Base-by-base conservation (phyloP, 2,329 filamentous ascomycete genomes). In the Colletotrichum aenigma region DNA sequence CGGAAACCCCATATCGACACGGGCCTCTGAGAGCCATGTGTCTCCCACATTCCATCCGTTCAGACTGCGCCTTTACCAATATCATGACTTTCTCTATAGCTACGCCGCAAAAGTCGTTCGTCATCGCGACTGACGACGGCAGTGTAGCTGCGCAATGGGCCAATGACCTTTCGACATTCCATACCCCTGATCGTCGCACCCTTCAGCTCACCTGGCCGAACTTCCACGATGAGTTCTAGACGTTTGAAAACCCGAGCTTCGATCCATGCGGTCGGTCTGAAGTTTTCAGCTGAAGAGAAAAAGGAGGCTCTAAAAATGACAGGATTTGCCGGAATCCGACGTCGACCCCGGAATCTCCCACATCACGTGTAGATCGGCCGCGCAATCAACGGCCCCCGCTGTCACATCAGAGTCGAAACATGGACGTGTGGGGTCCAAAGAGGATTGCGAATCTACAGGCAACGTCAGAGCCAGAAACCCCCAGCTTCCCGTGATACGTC, bases 361-460 rank as follows among this genome's bases (percentile, higher is more conserved):
- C 67, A 70, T 70, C 67, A 70, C 67, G 67, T 62, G 67, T 48
- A 70, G 67, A 61, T 70, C 56, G 67, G 67, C 67, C 67, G 67
- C 67, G 67, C 56, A 70, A 70, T 62, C 55, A 30, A 60, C 24
- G 64, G 43, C 21, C 55, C 55, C 56, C 26, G 21, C 24, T 62
- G 67, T 70, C 55, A 62, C 67, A 70, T 18, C 34, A 48, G 24
- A 43, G 67, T 62, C 56, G 56, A 70, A 62, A 70, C 55, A 61
- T 18, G 34, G 26, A 62, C n/a, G 24, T 70, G 67, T 52, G 67
- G 67, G 56, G 67, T 60, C 67, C 56, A 70, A 28, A 52, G 67
- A 70, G 55, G 34, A 70, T 70, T 52, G 34, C 67, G 67, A 70
- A 62, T 61, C 36, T 62, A 52, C 67, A 43, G 67, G 67, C 56